Evolutionary conservation across 177 flowering plant genomes (phyloP).

Genomic region (Tripterygium wilfordii): DNA sequence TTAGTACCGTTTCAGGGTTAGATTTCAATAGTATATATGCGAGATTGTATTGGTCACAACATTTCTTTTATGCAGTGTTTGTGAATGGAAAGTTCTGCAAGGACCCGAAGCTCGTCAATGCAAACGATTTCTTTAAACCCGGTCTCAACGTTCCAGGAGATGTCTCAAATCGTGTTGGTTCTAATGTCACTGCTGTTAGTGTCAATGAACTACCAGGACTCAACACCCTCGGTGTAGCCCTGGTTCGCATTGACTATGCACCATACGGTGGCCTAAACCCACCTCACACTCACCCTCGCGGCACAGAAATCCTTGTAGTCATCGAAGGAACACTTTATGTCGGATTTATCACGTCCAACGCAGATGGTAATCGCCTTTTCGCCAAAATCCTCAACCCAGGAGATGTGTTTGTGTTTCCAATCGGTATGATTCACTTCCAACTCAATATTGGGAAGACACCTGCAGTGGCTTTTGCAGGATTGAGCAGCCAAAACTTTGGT

Average conservation of each 20-base stretch:
- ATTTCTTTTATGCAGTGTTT: neutral
- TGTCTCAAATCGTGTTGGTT: no score
- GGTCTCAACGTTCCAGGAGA: no score
- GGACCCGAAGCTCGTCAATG: constrained; percentile 4
- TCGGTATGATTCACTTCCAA: constrained; percentile 16
- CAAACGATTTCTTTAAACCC: constrained; percentile 17
- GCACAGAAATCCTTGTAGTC: constrained; percentile 9
- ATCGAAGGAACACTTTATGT: constrained; percentile 14
- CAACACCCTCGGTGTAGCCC: constrained; percentile 1
- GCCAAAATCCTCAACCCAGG: constrained; percentile 6
- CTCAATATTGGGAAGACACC: constrained; percentile 2
- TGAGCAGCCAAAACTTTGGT: no score
- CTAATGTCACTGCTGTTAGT: no score
- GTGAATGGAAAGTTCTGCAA: constrained; percentile 24
- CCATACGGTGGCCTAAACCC: constrained; percentile 21
- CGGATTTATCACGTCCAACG: constrained; percentile 17
- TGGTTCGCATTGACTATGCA: constrained; percentile 15
- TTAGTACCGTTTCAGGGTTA: no score
- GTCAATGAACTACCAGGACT: no score
- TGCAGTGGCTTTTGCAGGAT: constrained; percentile 10
- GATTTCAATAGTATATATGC: no score
- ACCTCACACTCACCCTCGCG: constrained; percentile 18
- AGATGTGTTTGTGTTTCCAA: constrained; percentile 15
- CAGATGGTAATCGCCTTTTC: constrained; percentile 1
- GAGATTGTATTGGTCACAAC: no score